These are phyloP conservation scores for Neoarthrinium moseri DNA, from an alignment of 2,329 filamentous ascomycete species.

Conservation along the genomic window DNA sequence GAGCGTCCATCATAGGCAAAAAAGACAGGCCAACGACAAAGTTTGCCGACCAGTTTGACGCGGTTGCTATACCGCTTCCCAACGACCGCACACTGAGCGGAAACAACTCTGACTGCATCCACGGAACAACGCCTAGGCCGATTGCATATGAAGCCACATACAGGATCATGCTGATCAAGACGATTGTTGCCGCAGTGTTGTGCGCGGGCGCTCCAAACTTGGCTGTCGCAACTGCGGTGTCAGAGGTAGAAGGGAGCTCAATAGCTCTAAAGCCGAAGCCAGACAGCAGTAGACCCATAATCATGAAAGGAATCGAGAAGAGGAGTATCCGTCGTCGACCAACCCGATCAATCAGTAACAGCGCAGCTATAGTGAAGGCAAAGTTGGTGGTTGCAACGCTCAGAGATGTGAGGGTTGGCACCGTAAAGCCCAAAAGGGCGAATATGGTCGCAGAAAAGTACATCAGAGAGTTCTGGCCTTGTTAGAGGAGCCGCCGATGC, in stretches of 20 bases:
- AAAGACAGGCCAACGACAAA: conserved; percentile 86
- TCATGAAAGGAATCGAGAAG: conserved; percentile 83
- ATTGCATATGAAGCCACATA: conserved; percentile 86
- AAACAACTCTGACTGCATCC: conserved; percentile 95
- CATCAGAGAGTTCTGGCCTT: conserved; percentile 75
- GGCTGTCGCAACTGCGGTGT: conserved; percentile 3
- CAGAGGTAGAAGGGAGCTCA: conserved; percentile 36
- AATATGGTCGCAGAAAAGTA: conserved; percentile 88
- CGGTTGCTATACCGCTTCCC: conserved; percentile 72
- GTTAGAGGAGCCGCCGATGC: conserved; percentile 2
- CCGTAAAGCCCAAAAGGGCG: conserved; percentile 71
- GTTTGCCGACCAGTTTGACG: conserved; percentile 85
- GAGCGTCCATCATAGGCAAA: conserved; percentile 76
- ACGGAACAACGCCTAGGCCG: conserved; percentile 88
- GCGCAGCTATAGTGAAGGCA: conserved; percentile 71
- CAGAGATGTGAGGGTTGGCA: conserved; percentile 76
- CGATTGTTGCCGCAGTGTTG: conserved; percentile 46
- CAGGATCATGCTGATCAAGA: conserved; percentile 74
- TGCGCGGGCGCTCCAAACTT: not conserved
- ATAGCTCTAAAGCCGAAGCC: conserved; percentile 71
- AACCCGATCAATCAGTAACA: conserved; percentile 75
- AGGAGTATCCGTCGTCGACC: conserved; percentile 79
- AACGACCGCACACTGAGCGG: conserved; percentile 71
- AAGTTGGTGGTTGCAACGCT: conserved; percentile 84
- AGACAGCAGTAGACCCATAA: conserved; percentile 67